Evolutionary conservation across 1,139 yeast genomes (phyloP), one percentile per base, ranked within the genome.

Genomic region (Pichia sp.): DNA sequence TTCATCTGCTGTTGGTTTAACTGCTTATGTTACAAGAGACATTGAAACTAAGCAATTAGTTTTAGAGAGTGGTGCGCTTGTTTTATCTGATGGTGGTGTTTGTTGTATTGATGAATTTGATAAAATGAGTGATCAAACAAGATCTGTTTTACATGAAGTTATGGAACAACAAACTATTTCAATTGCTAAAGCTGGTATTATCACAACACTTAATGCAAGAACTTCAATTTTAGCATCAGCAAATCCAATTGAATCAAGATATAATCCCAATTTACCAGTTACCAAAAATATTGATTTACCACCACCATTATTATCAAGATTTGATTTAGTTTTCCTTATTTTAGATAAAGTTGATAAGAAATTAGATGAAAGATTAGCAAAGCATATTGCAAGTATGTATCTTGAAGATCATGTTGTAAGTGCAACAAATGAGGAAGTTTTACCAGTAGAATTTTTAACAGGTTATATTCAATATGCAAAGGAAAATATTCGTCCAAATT

Each of bases 91-190:
- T 70, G 99, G 99, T 53, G 99, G 99, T 73, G 84, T 93, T 51
- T 93, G 99, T 73, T 95, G 99, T 72, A 93, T 93, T 67, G 99
- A 93, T 73, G 99, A 93, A 73, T 93, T 93, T 66, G 99, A 93
- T 71, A 93, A 93, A 70, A 93, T 93, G 99, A 80, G 85, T 55
- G 99, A 93, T 62, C 73, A 96, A 2, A 93, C 99, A 0, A 76
- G 99, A 63, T 89, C 97, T 3, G 98, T 93, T 18, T 74, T 93
- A 54, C 99, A 93, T 69, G 99, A 93, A 76, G 99, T 95, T 27
- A 93, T 93, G 99, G 99, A 93, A 74, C 99, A 93, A 69, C 99
- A 93, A 69, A 93, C 99, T 0, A 93, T 93, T 45, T 90, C 98
- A 14, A 89, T 93, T 62, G 99, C 99, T 44, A 93, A 93, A 66